These are phyloP conservation scores for Pisolithus thermaeus DNA, from an alignment of 1,284 basidiomycete species.

Conservation along the genomic window DNA sequence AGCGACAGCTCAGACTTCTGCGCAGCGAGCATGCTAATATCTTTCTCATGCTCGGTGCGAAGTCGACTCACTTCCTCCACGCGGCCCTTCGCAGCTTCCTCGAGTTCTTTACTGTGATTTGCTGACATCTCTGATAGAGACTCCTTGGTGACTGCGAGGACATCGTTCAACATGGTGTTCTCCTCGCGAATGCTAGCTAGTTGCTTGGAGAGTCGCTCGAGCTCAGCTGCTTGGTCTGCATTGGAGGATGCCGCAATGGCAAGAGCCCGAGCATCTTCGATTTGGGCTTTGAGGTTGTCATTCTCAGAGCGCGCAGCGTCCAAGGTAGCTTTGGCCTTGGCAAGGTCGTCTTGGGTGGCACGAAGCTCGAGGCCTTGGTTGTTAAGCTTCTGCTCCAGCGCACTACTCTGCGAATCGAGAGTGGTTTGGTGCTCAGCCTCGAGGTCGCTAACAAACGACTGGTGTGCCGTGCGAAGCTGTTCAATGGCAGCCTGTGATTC, in stretches of 20 bases:
- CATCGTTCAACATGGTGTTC: constrained; percentile 47
- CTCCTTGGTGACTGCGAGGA: constrained; percentile 61
- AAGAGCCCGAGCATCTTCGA: constrained; percentile 53
- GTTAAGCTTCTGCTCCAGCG: constrained; percentile 59
- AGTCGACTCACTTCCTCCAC: constrained; percentile 65
- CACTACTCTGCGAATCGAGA: constrained; percentile 51
- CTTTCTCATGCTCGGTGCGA: constrained; percentile 52
- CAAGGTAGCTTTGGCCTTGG: constrained; percentile 60
- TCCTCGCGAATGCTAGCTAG: constrained; percentile 42
- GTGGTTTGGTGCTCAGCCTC: constrained; percentile 55
- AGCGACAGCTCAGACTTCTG: constrained; percentile 57
- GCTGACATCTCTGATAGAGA: constrained; percentile 64
- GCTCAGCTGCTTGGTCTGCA: constrained; percentile 47
- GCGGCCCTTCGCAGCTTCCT: constrained; percentile 61
- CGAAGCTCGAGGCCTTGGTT: constrained; percentile 64
- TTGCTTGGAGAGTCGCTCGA: constrained; percentile 52
- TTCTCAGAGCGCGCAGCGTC: constrained; percentile 49
- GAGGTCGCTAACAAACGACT: constrained; percentile 51
- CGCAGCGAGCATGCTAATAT: constrained; percentile 44
- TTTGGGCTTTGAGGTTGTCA: constrained; percentile 50
- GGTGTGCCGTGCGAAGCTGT: constrained; percentile 60
- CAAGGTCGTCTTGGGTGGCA: constrained; percentile 75
- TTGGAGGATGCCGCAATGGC: constrained; percentile 34
- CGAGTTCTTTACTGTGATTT: constrained; percentile 64
- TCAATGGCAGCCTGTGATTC: constrained; percentile 61